Evolutionary conservation across 495 filamentous ascomycete species (phyloP).

Genomic region (Aspergillus sclerotioniger): DNA sequence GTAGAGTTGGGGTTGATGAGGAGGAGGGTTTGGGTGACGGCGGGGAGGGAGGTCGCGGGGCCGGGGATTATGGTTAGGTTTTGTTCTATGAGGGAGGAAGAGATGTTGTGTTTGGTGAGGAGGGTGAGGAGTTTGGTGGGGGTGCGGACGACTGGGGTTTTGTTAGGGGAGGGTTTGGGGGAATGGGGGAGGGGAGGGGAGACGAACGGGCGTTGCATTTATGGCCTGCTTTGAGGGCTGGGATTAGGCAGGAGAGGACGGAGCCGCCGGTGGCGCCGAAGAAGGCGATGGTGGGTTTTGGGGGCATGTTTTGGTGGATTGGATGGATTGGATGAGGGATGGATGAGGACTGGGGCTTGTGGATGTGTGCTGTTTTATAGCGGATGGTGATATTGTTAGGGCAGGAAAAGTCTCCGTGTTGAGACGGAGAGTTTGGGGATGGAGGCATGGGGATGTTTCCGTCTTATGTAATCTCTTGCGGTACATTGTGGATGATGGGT

Average conservation of each 20-base stretch:
- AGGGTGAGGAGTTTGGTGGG: slow-evolving; percentile 57
- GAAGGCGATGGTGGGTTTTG: slow-evolving; percentile 38
- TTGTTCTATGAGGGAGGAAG: slow-evolving; percentile 25
- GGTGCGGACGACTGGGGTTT: slow-evolving; percentile 51
- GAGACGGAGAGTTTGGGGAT: too few relatives aligned
- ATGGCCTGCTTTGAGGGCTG: slow-evolving; percentile 50
- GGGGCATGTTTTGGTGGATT: too few relatives aligned
- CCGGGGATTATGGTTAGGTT: slow-evolving; percentile 52
- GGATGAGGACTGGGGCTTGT: too few relatives aligned
- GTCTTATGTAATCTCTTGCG: too few relatives aligned
- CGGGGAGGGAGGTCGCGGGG: slow-evolving; percentile 45
- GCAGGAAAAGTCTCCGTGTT: too few relatives aligned
- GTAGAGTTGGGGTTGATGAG: too few relatives aligned
- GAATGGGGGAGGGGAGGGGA: not conserved
- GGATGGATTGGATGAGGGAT: too few relatives aligned
- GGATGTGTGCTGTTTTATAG: too few relatives aligned
- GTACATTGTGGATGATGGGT: too few relatives aligned
- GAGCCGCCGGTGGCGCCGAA: slow-evolving; percentile 53
- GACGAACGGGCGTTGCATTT: slow-evolving; percentile 37
- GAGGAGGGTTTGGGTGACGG: slow-evolving; percentile 38
- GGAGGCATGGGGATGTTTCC: too few relatives aligned
- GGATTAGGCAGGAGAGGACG: slow-evolving; percentile 45
- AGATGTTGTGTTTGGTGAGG: slow-evolving; percentile 31
- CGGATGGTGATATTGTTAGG: too few relatives aligned
- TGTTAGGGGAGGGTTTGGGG: not conserved